A percentile compares a stretch with the other conserved stretches of the same genome.
These are phyloP conservation scores for Striga asiatica DNA, from an alignment of 257 asterid species.

Conservation along the genomic window DNA sequence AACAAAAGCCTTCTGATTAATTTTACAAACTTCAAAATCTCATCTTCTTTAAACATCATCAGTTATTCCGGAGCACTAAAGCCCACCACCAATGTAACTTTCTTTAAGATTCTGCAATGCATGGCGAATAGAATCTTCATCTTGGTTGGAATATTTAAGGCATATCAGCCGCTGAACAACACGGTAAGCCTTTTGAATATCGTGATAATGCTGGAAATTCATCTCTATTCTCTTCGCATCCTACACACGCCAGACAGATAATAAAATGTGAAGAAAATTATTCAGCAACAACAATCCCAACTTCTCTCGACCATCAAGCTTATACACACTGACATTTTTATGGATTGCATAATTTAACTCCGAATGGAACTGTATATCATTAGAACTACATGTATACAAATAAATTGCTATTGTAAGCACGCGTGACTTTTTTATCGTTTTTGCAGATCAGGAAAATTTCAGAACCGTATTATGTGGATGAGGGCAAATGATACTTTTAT, in stretches of 20 bases:
- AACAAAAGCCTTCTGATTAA: too few relatives aligned
- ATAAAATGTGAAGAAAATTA: background rate
- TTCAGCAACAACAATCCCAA: background rate
- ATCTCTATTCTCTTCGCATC: conserved; percentile 59
- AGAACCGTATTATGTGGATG: background rate
- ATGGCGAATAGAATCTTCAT: conserved; percentile 56
- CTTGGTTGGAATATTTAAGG: conserved; percentile 82
- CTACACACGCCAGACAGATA: conserved; percentile 20
- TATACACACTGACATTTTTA: background rate
- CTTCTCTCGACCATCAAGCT: background rate
- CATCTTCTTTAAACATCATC: too few relatives aligned
- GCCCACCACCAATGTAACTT: conserved; percentile 33
- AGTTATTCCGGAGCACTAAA: conserved; percentile 14
- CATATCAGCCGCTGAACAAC: conserved; percentile 72
- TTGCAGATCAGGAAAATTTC: background rate
- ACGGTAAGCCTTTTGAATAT: conserved; percentile 60
- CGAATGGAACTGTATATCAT: background rate
- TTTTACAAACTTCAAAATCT: too few relatives aligned
- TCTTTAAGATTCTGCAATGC: conserved; percentile 74
- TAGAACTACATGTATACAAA: background rate
- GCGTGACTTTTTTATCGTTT: background rate
- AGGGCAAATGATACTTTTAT: background rate
- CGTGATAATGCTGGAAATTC: conserved; percentile 35
- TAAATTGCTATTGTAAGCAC: background rate
- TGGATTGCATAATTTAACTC: background rate